Conservation (phyloP, 2,329 filamentous ascomycete genomes). For the Botrytis aclada region DNA sequence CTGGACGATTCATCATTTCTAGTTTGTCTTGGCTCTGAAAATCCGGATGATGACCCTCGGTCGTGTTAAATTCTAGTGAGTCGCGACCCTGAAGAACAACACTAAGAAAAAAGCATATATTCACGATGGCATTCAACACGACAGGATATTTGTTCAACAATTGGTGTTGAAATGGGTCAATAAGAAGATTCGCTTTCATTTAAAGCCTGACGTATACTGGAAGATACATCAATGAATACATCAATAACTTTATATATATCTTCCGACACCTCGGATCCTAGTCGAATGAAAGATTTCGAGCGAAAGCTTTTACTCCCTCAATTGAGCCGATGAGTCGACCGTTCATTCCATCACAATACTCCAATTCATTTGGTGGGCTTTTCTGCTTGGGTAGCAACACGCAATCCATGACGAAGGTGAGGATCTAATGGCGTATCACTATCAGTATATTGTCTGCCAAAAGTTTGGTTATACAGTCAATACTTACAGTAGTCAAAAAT, state of each 20-base stretch:
- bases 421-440: not conserved
- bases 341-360: not conserved
- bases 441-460: conserved; percentile 1
- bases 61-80: not conserved
- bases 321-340: not conserved
- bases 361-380: conserved; percentile 47
- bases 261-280: not conserved
- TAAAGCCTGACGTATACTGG: not conserved
- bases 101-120: not conserved
- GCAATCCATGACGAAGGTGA: conserved; percentile 59
- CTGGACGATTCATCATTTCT: not conserved
- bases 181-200: not conserved
- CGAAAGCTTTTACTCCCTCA: not conserved
- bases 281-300: not conserved
- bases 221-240: not conserved
- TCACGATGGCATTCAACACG: not conserved
- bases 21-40: not conserved
- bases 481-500: conserved; percentile 18
- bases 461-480: not conserved
- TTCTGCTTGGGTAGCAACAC: conserved; percentile 69
- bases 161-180: not conserved
- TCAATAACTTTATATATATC: not conserved
- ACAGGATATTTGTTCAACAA: not conserved
- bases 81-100: not conserved
- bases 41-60: not conserved